Evolutionary conservation across 2,329 filamentous ascomycete genomes (phyloP).

Genomic region (Aspergillus felis): DNA sequence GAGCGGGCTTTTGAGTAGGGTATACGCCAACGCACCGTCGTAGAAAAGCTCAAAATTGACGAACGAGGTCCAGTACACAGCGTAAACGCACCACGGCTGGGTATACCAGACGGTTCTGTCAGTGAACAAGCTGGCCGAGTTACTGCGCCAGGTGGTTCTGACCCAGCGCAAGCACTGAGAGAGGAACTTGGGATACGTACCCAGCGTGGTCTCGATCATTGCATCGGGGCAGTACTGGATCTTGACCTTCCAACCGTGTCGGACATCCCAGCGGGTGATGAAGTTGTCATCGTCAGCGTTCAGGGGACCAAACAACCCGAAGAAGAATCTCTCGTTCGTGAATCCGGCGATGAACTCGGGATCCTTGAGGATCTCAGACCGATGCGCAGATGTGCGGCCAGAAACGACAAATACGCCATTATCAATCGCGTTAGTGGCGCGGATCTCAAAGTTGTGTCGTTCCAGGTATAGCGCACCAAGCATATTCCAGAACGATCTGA

Average conservation of each 20-base stretch:
- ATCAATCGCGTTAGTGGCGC: constrained; percentile 54
- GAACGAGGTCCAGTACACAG: constrained; percentile 53
- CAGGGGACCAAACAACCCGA: constrained; percentile 43
- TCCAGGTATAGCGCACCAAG: constrained; percentile 58
- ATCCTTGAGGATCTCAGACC: constrained; percentile 49
- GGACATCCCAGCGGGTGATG: constrained; percentile 52
- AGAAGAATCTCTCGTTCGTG: constrained; percentile 50
- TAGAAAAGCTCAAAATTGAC: constrained; percentile 55
- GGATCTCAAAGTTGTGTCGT: constrained; percentile 60
- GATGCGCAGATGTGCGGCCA: constrained; percentile 52
- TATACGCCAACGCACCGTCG: constrained; percentile 44
- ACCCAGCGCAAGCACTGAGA: constrained; percentile 56
- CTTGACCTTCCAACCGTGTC: constrained; percentile 49
- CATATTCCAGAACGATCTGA: constrained; percentile 47
- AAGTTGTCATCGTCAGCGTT: constrained; percentile 61
- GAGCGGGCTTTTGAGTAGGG: constrained; percentile 23
- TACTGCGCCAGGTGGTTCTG: constrained; percentile 57
- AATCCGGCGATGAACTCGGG: constrained; percentile 43
- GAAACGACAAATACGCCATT: constrained; percentile 58
- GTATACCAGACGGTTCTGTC: constrained; percentile 36
- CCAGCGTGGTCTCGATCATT: constrained; percentile 52
- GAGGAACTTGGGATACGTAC: constrained; percentile 48
- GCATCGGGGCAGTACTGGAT: constrained; percentile 52
- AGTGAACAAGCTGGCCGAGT: constrained; percentile 46
- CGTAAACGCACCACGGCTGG: constrained; percentile 53